A percentile compares a stretch with the other conserved stretches of the same genome.
Conservation (phyloP, 2,329 filamentous ascomycete genomes). For the Diaporthe citri region DNA sequence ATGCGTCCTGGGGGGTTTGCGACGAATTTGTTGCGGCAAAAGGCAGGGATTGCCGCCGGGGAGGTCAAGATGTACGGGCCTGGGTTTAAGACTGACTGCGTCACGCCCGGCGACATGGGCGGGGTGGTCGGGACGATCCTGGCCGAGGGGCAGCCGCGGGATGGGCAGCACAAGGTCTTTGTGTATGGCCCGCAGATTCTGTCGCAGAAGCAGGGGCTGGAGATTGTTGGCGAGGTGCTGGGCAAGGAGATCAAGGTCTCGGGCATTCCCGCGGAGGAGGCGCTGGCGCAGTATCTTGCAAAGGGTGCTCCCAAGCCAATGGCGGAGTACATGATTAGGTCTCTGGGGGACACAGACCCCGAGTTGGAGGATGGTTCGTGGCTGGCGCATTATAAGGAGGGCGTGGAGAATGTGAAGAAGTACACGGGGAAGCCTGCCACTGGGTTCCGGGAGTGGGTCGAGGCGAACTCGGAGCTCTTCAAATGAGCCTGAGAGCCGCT, state of each 20-base stretch:
- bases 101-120: constrained; percentile 61
- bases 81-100: constrained; percentile 52
- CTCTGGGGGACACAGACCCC: constrained; percentile 10
- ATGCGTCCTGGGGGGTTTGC: constrained; percentile 59
- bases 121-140: constrained; percentile 55
- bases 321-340: constrained; percentile 19
- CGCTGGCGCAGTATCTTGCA: constrained; percentile 5
- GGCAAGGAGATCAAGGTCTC: constrained; percentile 47
- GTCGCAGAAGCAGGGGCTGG: constrained; percentile 48
- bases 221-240: constrained; percentile 47
- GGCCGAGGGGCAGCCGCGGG: constrained; percentile 47
- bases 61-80: constrained; percentile 51
- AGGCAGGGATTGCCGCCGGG: constrained; percentile 46
- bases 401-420: constrained; percentile 32
- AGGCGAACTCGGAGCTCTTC: constrained; percentile 40
- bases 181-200: constrained; percentile 54
- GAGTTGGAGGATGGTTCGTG: constrained; percentile 16
- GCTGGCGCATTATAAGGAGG: constrained; percentile 32
- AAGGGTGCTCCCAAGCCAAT: constrained; percentile 13
- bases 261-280: constrained; percentile 29
- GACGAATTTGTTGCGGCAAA: constrained; percentile 54
- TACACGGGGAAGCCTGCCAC: constrained; percentile 30
- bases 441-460: constrained; percentile 35
- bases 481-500: constrained; percentile 35
- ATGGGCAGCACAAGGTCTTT: constrained; percentile 48